Conservation (phyloP, 2,329 filamentous ascomycete species). For the Sarocladiaceae sp. region DNA sequence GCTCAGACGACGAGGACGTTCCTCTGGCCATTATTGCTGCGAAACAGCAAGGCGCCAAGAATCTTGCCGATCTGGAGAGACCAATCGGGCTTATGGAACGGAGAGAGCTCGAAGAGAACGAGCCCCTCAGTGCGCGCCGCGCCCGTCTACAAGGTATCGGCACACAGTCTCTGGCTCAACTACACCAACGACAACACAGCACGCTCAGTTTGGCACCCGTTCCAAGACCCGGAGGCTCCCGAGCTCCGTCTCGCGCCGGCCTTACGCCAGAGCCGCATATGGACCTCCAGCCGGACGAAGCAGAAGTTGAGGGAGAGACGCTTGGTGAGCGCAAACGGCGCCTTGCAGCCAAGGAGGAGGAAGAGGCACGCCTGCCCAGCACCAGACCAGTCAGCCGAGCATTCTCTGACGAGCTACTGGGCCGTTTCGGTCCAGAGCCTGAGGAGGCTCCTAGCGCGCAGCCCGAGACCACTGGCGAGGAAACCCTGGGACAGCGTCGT, state of each 20-base stretch:
- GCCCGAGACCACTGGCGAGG: constrained; percentile 38
- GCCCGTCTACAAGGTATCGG: constrained; percentile 67
- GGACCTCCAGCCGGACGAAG: constrained; percentile 42
- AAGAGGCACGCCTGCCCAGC: constrained; percentile 40
- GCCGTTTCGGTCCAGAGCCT: constrained; percentile 49
- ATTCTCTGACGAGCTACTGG: constrained; percentile 67
- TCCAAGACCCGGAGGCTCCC: constrained; percentile 1
- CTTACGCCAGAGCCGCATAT: constrained; percentile 23
- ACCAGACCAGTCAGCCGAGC: constrained; percentile 58
- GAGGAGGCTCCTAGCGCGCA: constrained; percentile 25
- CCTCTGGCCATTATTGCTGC: constrained; percentile 76
- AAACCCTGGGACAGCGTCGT: constrained; percentile 75
- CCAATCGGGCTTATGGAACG: constrained; percentile 75
- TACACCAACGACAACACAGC: constrained; percentile 35
- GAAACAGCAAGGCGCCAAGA: constrained; percentile 49
- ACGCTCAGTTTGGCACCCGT: constrained; percentile 32
- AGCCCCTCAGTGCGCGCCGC: constrained; percentile 75
- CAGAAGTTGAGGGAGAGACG: constrained; percentile 59
- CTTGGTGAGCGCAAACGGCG: constrained; percentile 62
- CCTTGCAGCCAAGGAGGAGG: constrained; percentile 54
- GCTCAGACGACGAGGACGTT: constrained; percentile 74
- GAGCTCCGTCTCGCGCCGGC: constrained; percentile 12
- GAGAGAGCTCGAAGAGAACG: constrained; percentile 85
- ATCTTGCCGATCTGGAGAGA: constrained; percentile 52
- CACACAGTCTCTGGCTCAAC: constrained; percentile 34